Conservation (phyloP, 2,329 filamentous ascomycete genomes). For the Dichotomopilus funicola region DNA sequence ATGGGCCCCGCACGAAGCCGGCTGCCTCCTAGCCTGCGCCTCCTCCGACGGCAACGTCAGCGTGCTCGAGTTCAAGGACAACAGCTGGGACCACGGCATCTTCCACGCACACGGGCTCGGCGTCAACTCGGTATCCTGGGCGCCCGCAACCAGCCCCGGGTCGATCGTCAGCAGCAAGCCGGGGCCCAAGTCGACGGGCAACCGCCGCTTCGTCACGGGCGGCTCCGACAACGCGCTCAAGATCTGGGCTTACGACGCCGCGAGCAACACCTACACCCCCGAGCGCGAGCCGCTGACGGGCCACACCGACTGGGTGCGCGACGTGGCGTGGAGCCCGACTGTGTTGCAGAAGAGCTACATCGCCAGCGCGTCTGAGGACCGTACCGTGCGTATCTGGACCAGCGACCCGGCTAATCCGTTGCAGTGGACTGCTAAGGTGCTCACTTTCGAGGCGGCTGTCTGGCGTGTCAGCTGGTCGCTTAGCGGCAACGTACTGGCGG, state of each 20-base stretch:
- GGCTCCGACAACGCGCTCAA: constrained; percentile 91
- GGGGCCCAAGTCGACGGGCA: constrained; percentile 51
- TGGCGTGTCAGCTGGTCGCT: constrained; percentile 98
- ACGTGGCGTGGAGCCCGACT: constrained; percentile 94
- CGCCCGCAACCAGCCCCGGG: constrained; percentile 75
- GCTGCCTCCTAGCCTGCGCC: constrained; percentile 89
- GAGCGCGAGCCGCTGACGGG: constrained; percentile 63
- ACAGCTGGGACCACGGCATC: constrained; percentile 80
- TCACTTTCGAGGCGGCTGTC: constrained; percentile 81
- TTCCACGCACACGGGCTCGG: constrained; percentile 91
- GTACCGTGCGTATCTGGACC: constrained; percentile 97
- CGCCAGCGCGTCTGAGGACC: constrained; percentile 89
- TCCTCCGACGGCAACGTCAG: constrained; percentile 90
- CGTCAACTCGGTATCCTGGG: constrained; percentile 95
- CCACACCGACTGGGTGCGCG: constrained; percentile 93
- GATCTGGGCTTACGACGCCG: constrained; percentile 76
- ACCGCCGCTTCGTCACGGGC: constrained; percentile 85
- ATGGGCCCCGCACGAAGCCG: constrained; percentile 95
- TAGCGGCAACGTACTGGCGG: constrained; percentile 91
- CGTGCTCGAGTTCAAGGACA: constrained; percentile 95
- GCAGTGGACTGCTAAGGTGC: constrained; percentile 77
- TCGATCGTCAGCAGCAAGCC: constrained; percentile 71
- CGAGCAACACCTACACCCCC: constrained; percentile 54
- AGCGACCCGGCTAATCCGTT: constrained; percentile 58
- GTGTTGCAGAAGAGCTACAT: constrained; percentile 96